Percentiles rank a stretch among this genome's conserved stretches.
Conservation (phyloP, 2,329 filamentous ascomycete genomes). For the Arthrobotrys conoides region DNA sequence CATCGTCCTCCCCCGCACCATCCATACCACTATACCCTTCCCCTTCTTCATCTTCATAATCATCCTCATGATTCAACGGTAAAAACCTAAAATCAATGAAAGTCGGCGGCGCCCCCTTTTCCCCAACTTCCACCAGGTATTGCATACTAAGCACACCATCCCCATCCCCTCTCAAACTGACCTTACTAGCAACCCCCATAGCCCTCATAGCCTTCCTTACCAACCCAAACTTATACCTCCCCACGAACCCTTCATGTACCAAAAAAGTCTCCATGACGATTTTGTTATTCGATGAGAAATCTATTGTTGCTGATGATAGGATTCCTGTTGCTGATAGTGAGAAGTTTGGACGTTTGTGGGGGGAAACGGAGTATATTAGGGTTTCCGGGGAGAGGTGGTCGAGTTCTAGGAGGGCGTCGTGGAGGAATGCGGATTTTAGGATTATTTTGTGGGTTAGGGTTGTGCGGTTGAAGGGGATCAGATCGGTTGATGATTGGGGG, state of each 20-base stretch:
- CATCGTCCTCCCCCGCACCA: constrained; percentile 12
- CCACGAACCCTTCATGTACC: constrained; percentile 72
- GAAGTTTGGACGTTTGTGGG: constrained; percentile 76
- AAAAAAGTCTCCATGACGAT: constrained; percentile 82
- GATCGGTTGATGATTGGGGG: constrained; percentile 78
- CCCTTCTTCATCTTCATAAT: constrained; percentile 21
- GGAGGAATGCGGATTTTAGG: constrained; percentile 74
- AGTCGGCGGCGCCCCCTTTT: constrained; percentile 67
- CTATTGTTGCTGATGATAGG: constrained; percentile 76
- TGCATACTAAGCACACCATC: constrained; percentile 94
- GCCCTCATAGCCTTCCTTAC: constrained; percentile 88
- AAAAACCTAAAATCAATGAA: constrained; percentile 89
- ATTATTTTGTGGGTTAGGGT: constrained; percentile 91
- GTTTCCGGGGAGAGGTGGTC: constrained; percentile 78
- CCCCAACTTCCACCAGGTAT: constrained; percentile 83
- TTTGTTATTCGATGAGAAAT: constrained; percentile 75
- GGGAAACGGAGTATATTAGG: constrained; percentile 78
- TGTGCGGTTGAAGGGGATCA: constrained; percentile 89
- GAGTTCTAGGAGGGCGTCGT: constrained; percentile 72
- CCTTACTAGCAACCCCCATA: constrained; percentile 94
- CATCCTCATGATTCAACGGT: constrained; percentile 77
- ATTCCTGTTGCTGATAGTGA: constrained; percentile 78
- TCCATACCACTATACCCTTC: not conserved
- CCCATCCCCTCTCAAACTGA: constrained; percentile 87
- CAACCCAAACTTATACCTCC: constrained; percentile 88